Base-by-base conservation (phyloP, 768 basidiomycete species). In the Coprinopsis cinerea region DNA sequence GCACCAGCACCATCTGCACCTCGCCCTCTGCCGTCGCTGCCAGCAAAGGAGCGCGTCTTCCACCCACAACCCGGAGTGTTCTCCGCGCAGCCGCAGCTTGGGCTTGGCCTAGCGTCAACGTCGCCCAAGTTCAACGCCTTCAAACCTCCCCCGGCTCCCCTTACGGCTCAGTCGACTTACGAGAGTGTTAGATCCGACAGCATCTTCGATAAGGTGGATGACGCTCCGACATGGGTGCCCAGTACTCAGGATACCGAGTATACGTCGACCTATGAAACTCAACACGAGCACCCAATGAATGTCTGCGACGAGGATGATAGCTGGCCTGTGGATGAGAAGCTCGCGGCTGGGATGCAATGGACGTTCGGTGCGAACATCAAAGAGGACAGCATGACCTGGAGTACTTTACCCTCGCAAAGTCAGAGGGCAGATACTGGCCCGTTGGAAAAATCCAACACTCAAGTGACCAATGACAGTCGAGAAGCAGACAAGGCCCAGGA, bases 351-450 rank as follows among this genome's bases (percentile, higher is more conserved):
- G 9, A 70, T 77, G 28, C 75, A 74, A 52, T 88, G 87, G 87
- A 77, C 77, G 14, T 82, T 82, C 55, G 77, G 75, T 24, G 72
- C 65, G 48, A 34, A 11, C 13, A 61, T 64, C 6, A 77, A 74
- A 51, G 85, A 87, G 41, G 86, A 88, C 57, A 84, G 79, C 53
- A 74, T 81, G 65, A 86, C 86, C 15, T 88, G 87, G 87, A 87
- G 83, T 55, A 82, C 83, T 15, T 59, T 75, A 46, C 82, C 80
- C 18, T 82, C 81, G 14, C 73, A 79, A 54, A 82, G 77, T 57
- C 79, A 79, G 55, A 63, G 68, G 41, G 64, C 55, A 18, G 74
- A 77, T 53, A 73, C 72, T 14, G 69, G 59, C 23, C 58, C 55
- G 42, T 57, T 60, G 27, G 58, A 57, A 24, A 56, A 46, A 22